Evolutionary conservation across 768 basidiomycete genomes (phyloP), one percentile per base, ranked within the genome.

Genomic region (Mycena indigotica): DNA sequence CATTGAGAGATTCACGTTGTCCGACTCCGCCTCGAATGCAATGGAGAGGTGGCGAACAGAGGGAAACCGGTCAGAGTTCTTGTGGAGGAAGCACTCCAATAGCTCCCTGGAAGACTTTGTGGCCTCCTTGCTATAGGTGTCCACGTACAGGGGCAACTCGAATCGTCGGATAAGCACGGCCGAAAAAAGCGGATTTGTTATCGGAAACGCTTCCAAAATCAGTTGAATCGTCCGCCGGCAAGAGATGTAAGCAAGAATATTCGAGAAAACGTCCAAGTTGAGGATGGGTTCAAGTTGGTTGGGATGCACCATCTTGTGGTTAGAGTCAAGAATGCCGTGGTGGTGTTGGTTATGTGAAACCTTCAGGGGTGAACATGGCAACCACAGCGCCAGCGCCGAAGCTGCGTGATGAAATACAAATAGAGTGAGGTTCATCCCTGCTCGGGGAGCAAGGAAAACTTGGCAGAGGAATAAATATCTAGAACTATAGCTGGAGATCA

Each of bases 201-300:
- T 12, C 15, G 59, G 62, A 10, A 66, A 25, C 2, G 62, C 57
- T 15, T 35, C 23, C 0, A 56, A 39, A 12, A 66, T 24, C 15
- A 45, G 21, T 26, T 57, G 50, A 28, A 66, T 30, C 4, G 45
- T 52, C 24, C 19, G 45, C 4, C 49, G 28, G 24, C 61, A 55
- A 25, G 53, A 46, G 12, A 63, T 45, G 28, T 52, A 56, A 2
- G 60, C 58, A 10, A 63, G 57, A 19, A 66, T 57, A 25, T 23
- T 41, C 5, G 62, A 58, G 38, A 66, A 66, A 17, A 63, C 56
- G 54, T 63, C 65, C 6, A 23, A 24, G 41, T 62, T 45, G 32
- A 62, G 13, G 41, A 21, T 19, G 13, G 41, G 41, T n/a, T n/a
- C n/a, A n/a, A n/a, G n/a, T n/a, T n/a, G n/a, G n/a, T n/a, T n/a